A percentile compares a stretch with the other conserved stretches of the same genome.
phyloP scores from a whole-genome alignment of 1,139 yeast species.

The Taphrina sp. region DNA sequence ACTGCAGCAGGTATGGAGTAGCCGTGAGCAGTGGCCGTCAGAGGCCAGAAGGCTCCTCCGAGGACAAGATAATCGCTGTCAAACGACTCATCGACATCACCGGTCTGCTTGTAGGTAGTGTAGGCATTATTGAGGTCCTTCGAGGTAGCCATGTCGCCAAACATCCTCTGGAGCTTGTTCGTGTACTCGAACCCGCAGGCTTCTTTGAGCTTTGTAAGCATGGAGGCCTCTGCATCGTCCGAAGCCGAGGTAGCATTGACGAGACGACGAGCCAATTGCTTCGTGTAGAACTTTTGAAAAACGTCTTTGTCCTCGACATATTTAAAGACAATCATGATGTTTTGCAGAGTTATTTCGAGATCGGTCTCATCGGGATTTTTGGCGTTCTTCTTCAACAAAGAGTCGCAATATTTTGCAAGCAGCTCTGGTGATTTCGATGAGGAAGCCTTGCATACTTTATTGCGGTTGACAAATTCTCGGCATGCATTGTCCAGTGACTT shows the following conservation, averaged over 20 bases:
- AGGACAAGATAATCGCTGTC: slow-evolving; percentile 71
- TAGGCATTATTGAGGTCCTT: slow-evolving; percentile 71
- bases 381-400: slow-evolving; percentile 69
- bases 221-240: slow-evolving; percentile 78
- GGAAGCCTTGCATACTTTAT: slow-evolving; percentile 68
- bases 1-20: slow-evolving; percentile 66
- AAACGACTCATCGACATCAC: slow-evolving; percentile 44
- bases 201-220: slow-evolving; percentile 81
- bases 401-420: slow-evolving; percentile 81
- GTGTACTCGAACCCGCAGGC: slow-evolving; percentile 93
- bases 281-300: slow-evolving; percentile 88
- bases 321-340: slow-evolving; percentile 81
- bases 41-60: slow-evolving; percentile 92
- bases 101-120: slow-evolving; percentile 49
- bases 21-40: slow-evolving; percentile 52
- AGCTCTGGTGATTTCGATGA: slow-evolving; percentile 80
- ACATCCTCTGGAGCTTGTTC: slow-evolving; percentile 92
- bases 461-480: slow-evolving; percentile 75
- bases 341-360: slow-evolving; percentile 66
- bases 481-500: slow-evolving; percentile 86
- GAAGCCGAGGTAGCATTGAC: slow-evolving; percentile 82
- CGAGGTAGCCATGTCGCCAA: slow-evolving; percentile 87
- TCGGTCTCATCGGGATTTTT: slow-evolving; percentile 66
- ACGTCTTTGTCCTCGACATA: slow-evolving; percentile 93
- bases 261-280: slow-evolving; percentile 82